Conservation (phyloP, 2,329 filamentous ascomycete genomes). For the Aspergillus latus region DNA sequence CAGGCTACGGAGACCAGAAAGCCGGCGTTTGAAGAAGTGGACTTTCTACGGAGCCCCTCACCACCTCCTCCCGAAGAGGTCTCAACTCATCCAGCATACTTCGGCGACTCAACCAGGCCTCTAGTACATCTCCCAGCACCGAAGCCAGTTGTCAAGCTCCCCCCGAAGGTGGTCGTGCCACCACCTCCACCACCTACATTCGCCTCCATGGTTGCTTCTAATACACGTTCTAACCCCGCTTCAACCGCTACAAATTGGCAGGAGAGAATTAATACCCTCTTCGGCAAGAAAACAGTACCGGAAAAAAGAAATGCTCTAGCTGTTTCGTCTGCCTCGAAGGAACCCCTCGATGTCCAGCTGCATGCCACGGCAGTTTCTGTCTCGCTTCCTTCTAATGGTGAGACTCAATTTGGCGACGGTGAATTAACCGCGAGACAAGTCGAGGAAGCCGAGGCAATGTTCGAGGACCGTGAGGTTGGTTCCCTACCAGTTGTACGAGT, state of each 20-base stretch:
- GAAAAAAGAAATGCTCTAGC: constrained; percentile 58
- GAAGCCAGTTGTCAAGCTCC: constrained; percentile 77
- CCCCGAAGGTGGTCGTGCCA: constrained; percentile 55
- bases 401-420: constrained; percentile 43
- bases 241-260: constrained; percentile 65
- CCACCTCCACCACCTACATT: constrained; percentile 48
- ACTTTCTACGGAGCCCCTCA: constrained; percentile 43
- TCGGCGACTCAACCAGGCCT: constrained; percentile 51
- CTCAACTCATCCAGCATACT: constrained; percentile 57
- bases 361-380: constrained; percentile 63
- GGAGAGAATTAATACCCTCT: constrained; percentile 75
- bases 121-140: constrained; percentile 59
- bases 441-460: constrained; percentile 76
- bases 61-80: constrained; percentile 59
- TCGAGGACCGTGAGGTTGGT: constrained; percentile 77
- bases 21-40: constrained; percentile 31
- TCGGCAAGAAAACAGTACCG: constrained; percentile 59
- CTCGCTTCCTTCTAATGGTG: constrained; percentile 58
- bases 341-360: constrained; percentile 60
- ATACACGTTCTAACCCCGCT: constrained; percentile 43
- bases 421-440: constrained; percentile 64
- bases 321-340: constrained; percentile 68
- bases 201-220: constrained; percentile 45
- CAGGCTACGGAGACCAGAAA: constrained; percentile 40
- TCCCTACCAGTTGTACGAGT: constrained; percentile 70